Base-by-base conservation (phyloP, 768 basidiomycete species). In the Pluteus cervinus region DNA sequence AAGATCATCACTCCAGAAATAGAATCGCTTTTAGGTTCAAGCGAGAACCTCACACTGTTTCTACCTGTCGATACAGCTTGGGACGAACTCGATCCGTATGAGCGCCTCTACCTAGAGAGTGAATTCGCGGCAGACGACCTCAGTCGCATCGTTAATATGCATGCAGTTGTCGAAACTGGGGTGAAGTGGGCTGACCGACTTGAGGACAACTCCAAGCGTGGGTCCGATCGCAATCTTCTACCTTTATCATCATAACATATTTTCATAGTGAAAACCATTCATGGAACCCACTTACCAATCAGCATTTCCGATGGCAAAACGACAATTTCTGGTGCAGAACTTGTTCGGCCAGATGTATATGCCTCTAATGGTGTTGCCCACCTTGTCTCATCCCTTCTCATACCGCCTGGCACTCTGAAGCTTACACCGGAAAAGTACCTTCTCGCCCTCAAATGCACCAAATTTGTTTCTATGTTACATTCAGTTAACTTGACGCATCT, bases 311-410 rank as follows among this genome's bases (percentile, higher is more conserved):
- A 69, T 1, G 68, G 79, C 25, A 73, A 72, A 43, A 76, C 73
- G 36, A 69, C 52, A 21, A 58, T 85, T 15, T 78, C 78, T 23
- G 62, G 62, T 31, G 77, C 84, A 5, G 63, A 68, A 16, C 69
- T 94, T 29, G 51, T 80, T 4, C 66, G 81, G n/a, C 75, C 78
- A 5, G 90, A 99, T 51, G 77, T 96, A 24, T 91, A 92, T 51
- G 93, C 88, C 4, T 82, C 86, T 21, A 99, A 99, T 51, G 96
- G 94, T 33, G 96, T 98, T 29, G 56, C 98, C 11, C 96, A 99
- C 58, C 75, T 90, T 29, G 74, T 98, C 17, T 86, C 86, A 10
- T 75, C 79, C 10, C 75, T 98, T 16, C 75, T 99, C 10, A 57
- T 93, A 8, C 86, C 90, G 5, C 69, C 75, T 3, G 80, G 77